A percentile compares a stretch with the other conserved stretches of the same genome.
Conservation (phyloP, 139 green algal genomes). For the Chlamydomonas sp. region DNA sequence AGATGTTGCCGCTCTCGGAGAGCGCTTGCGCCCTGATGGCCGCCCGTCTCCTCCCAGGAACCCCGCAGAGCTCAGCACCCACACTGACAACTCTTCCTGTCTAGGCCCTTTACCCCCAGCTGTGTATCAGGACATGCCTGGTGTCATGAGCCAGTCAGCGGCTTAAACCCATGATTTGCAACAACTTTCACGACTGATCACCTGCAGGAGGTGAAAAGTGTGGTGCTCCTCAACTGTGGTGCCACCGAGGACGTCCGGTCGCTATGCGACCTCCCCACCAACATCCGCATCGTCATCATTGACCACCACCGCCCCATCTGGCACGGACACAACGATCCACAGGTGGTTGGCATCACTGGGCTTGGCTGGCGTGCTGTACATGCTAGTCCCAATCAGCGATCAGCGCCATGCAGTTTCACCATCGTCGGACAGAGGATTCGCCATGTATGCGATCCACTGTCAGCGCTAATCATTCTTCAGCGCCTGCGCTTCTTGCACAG, state of each 20-base stretch:
- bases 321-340: slow-evolving; percentile 51
- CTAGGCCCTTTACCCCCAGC: background rate
- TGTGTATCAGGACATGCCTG: slow-evolving; percentile 1
- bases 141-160: background rate
- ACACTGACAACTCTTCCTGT: background rate
- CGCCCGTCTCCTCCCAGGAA: background rate
- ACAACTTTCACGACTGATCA: background rate
- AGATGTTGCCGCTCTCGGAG: background rate
- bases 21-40: background rate
- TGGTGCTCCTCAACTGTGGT: slow-evolving; percentile 92
- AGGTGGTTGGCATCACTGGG: background rate
- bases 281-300: slow-evolving; percentile 81
- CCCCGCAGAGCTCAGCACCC: background rate
- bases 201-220: slow-evolving; percentile 61
- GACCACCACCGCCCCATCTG: slow-evolving; percentile 79
- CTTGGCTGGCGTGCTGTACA: too few relatives aligned
- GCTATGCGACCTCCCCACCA: slow-evolving; percentile 51
- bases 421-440: background rate
- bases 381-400: too few relatives aligned
- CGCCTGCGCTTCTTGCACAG: background rate
- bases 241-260: slow-evolving; percentile 70
- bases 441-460: background rate
- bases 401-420: background rate
- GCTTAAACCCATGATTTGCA: background rate
- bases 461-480: background rate